These are phyloP conservation scores for Mycena olivaceomarginata DNA, from an alignment of 768 basidiomycete genomes.

Conservation along the genomic window DNA sequence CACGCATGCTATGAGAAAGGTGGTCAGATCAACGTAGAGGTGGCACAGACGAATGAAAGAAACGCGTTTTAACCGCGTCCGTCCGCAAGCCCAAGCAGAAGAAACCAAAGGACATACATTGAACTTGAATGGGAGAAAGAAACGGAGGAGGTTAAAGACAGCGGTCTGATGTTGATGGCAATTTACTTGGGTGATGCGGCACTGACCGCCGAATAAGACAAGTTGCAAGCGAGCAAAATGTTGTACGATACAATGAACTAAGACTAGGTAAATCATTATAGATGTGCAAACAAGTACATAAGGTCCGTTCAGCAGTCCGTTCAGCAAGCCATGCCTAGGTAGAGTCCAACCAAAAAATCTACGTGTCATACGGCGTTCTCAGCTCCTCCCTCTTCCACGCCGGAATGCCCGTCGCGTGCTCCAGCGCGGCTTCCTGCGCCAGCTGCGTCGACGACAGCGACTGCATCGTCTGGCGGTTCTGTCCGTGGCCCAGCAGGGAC, in stretches of 20 bases:
- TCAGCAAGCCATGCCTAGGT: not conserved
- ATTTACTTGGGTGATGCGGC: not conserved
- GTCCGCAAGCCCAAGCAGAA: not conserved
- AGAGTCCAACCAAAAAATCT: not conserved
- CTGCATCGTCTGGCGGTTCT: slow-evolving; percentile 32
- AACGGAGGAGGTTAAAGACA: slow-evolving; percentile 1
- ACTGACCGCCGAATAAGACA: no score
- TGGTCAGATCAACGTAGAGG: not conserved
- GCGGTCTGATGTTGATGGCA: slow-evolving; percentile 1
- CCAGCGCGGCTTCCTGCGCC: slow-evolving; percentile 46
- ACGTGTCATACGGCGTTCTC: slow-evolving; percentile 36
- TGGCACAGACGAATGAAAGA: not conserved
- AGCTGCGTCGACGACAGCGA: slow-evolving; percentile 51
- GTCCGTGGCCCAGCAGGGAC: slow-evolving; percentile 57
- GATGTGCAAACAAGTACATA: slow-evolving; percentile 24
- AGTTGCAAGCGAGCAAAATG: not conserved
- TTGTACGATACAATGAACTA: slow-evolving; percentile 11
- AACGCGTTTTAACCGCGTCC: slow-evolving; percentile 15
- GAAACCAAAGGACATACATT: slow-evolving; percentile 10
- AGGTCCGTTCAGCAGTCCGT: no score
- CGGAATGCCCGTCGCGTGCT: slow-evolving; percentile 32
- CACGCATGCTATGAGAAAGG: slow-evolving; percentile 87
- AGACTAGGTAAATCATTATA: slow-evolving; percentile 3
- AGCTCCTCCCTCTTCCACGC: slow-evolving; percentile 23
- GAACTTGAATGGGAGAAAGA: slow-evolving; percentile 4